Base-by-base conservation (phyloP, 345 rosid genomes). In the Garcia nutans region DNA sequence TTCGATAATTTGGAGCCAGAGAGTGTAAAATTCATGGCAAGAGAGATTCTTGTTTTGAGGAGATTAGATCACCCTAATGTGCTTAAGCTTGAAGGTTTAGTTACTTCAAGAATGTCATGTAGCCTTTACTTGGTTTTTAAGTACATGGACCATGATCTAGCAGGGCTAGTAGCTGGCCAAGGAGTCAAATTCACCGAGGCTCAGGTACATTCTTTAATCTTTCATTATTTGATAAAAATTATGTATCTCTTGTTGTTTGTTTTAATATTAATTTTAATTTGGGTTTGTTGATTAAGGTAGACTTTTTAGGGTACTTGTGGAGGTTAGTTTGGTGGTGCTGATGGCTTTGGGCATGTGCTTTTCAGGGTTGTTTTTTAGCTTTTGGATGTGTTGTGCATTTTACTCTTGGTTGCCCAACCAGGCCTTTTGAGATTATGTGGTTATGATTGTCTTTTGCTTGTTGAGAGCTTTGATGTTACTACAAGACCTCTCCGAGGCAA, bases 71-170 rank as follows among this genome's bases (percentile, higher is more conserved):
- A 95, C 81, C 97, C 93, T 12, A 95, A 93, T 81, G 90, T 95
- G 63, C 86, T 95, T 52, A 95, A 91, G 89, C 92, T 95, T 44
- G 86, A 93, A 77, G 99, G 99, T 33, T 84, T 91, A 81, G 97
- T 85, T 57, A 90, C 97, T 78, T 95, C 99, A 12, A 87, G 97
- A 80, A 87, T 95, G 90, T 91, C 97, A 0, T 87, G 89, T 79
- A 89, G 97, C 77, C 91, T 95, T 76, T 93, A 93, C 83, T 86
- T 95, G 80, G 91, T 91, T 60, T 95, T 92, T 47, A 91, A 93
- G 79, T 95, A 93, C 80, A 95, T 95, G 99, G 97, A 95, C 20
- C 97, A 93, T 73, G 99, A 95, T 89, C 93, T 95, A 64, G 70
- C 99, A 1, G 99, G 99, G 31, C 91, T 93, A 13, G 94, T 85